Conservation (phyloP, 345 rosid species). For the Lepidium aucheri region DNA sequence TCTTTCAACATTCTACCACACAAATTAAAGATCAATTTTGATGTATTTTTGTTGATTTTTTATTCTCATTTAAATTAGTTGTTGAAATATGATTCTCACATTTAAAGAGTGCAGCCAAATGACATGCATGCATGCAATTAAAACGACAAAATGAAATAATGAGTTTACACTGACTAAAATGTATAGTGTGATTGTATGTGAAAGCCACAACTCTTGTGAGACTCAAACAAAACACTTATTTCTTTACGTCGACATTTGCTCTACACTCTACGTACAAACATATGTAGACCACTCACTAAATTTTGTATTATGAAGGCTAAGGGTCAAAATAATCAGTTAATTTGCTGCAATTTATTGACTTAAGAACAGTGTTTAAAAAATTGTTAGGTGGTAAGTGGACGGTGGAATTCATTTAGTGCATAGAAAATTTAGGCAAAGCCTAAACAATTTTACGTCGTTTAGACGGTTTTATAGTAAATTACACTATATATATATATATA, state of each 20-base stretch:
- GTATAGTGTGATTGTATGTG: slow-evolving; percentile 3
- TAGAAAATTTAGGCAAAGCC: too few relatives aligned
- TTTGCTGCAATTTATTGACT: too few relatives aligned
- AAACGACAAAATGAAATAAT: slow-evolving; percentile 13
- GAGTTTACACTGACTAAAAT: slow-evolving; percentile 9
- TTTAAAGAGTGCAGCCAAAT: slow-evolving; percentile 17
- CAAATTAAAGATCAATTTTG: background rate
- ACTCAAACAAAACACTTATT: background rate
- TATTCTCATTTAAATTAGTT: slow-evolving; percentile 19
- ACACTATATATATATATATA: too few relatives aligned
- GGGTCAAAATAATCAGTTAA: too few relatives aligned
- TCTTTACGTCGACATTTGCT: slow-evolving; percentile 10
- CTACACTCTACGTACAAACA: background rate
- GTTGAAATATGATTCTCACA: slow-evolving; percentile 28
- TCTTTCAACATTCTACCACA: slow-evolving; percentile 11
- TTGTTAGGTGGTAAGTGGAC: too few relatives aligned
- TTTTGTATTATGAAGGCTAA: background rate
- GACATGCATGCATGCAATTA: slow-evolving; percentile 28
- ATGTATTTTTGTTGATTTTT: background rate
- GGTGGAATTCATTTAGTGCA: too few relatives aligned
- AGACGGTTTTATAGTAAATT: too few relatives aligned
- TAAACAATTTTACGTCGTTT: too few relatives aligned
- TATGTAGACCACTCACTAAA: background rate
- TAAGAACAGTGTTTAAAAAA: too few relatives aligned
- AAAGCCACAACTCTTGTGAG: slow-evolving; percentile 19